Conservation (phyloP, 345 rosid genomes). For the Hibiscus tridactylites region DNA sequence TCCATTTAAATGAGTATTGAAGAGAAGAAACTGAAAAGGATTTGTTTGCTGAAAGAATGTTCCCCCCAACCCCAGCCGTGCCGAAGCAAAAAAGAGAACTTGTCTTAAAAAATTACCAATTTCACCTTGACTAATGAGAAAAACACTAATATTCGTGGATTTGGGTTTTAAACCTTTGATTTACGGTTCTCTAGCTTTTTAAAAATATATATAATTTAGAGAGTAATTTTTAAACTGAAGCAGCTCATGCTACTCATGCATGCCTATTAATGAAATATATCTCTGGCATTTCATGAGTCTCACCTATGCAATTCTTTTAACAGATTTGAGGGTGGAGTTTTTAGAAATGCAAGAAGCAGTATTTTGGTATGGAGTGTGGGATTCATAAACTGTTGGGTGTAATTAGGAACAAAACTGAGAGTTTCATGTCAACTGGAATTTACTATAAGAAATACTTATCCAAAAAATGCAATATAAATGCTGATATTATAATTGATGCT, state of each 20-base stretch:
- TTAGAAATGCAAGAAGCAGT: neutral
- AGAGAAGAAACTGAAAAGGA: neutral
- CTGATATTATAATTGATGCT: neutral
- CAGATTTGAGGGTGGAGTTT: neutral
- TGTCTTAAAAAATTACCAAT: neutral
- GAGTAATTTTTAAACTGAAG: neutral
- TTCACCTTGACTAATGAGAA: neutral
- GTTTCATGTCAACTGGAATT: neutral
- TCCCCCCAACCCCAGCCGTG: too few relatives aligned
- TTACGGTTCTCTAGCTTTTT: neutral
- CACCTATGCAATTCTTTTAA: neutral
- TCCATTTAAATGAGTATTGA: neutral
- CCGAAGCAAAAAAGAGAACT: neutral
- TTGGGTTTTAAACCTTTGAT: neutral
- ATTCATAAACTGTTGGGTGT: neutral
- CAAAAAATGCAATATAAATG: neutral
- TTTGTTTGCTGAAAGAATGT: neutral
- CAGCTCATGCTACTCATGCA: neutral
- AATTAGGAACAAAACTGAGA: neutral
- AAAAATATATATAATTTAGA: neutral
- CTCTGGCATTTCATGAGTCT: neutral
- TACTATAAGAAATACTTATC: neutral
- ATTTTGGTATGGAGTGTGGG: neutral
- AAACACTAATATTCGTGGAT: neutral
- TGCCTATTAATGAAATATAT: neutral